Evolutionary conservation across 2,329 filamentous ascomycete genomes (phyloP), one percentile per base, ranked within the genome.

Genomic region (Alternaria sp.): DNA sequence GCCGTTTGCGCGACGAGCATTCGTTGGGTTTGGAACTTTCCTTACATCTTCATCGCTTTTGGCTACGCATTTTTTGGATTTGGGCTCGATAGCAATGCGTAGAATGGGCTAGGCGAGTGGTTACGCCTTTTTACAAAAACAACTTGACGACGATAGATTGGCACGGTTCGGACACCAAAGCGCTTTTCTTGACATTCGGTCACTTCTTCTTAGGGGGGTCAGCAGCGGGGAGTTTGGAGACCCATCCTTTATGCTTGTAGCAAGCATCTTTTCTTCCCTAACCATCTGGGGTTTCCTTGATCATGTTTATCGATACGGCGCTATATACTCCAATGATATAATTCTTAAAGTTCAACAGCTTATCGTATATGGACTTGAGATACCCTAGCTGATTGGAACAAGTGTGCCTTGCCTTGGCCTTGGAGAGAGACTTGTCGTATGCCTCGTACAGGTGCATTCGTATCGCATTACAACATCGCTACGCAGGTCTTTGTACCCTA

Each of bases 301-400:
- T 34, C 20, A 22, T 36, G 18, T 32, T 34, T 49, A 36, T 49
- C 20, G 14, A 49, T 14, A 49, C 20, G 30, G 46, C 46, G 46
- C 46, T 49, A 49, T 49, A 49, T 49, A 49, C 46, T 49, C 46
- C 46, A 49, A 49, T 49, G 46, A 49, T 20, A 49, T 38, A 49
- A 49, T 38, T 26, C 16, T 7, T 5, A 38, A 49, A 49, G 20
- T 49, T n/a, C 20, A 49, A 49, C 1, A 36, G 20, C 18, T 16
- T 5, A 7, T 16, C n/a, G 16, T 8, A 8, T 9, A n/a, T 32
- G 28, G 16, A 38, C 8, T 38, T 5, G n/a, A 38, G 36, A 36
- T 16, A 5, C 11, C 14, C 1, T 14, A 36, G 14, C 32, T 16
- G 14, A 8, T 7, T 7, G 34, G 7, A n/a, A 6, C 24, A 26